Evolutionary conservation across 2,329 filamentous ascomycete species (phyloP).

Genomic region (Uncinocarpus reesii): DNA sequence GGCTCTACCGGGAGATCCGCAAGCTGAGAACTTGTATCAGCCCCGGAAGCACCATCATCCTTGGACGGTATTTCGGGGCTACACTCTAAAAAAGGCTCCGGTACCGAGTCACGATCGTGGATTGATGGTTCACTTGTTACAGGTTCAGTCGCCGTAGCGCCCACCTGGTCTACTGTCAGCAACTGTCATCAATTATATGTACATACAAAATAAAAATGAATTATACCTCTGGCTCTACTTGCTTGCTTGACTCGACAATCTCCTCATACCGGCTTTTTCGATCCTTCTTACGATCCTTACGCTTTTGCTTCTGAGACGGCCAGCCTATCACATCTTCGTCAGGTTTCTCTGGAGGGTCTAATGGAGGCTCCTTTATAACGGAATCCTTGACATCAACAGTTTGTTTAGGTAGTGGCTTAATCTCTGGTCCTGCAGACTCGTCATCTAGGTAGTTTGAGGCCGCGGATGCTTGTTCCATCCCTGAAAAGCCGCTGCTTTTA

Average conservation of each 20-base stretch:
- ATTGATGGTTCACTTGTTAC: background rate
- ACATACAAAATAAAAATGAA: background rate
- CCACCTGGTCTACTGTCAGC: background rate
- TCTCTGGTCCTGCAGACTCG: background rate
- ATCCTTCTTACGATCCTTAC: conserved; percentile 23
- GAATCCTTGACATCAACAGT: background rate
- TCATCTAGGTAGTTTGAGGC: background rate
- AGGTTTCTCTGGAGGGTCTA: background rate
- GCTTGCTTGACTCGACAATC: conserved; percentile 19
- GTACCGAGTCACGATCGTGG: background rate
- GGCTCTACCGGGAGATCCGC: conserved; percentile 16
- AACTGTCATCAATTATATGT: background rate
- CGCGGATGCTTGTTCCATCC: background rate
- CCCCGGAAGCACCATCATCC: conserved; percentile 40
- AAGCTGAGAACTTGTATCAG: conserved; percentile 14
- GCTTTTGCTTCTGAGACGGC: conserved; percentile 19
- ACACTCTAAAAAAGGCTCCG: conserved; percentile 54
- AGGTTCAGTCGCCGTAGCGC: background rate
- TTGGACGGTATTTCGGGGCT: conserved; percentile 49
- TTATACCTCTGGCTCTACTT: conserved; percentile 30
- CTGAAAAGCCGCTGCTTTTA: background rate
- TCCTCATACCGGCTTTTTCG: conserved; percentile 31
- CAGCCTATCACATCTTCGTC: background rate
- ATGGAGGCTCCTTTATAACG: background rate
- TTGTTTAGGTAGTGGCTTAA: background rate